A percentile compares a stretch with the other conserved stretches of the same genome.
These are phyloP conservation scores for Orobanche coerulescens DNA, from an alignment of 257 asterid genomes.

Conservation along the genomic window DNA sequence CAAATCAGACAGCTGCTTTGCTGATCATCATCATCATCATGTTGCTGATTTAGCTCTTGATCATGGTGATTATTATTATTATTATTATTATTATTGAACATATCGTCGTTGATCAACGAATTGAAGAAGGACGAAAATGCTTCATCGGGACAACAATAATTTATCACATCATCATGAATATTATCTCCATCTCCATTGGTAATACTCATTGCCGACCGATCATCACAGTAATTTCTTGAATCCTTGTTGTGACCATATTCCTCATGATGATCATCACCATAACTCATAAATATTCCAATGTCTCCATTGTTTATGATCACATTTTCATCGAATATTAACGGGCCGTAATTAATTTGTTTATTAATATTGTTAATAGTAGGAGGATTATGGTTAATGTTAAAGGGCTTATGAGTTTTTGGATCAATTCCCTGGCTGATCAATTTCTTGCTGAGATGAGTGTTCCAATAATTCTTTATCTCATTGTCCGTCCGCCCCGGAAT, in stretches of 20 bases:
- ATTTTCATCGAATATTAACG: background rate
- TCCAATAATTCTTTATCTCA: constrained; percentile 72
- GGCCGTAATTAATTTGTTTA: background rate
- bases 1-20: background rate
- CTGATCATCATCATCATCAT: background rate
- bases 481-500: constrained; percentile 70
- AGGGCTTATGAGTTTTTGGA: constrained; percentile 68
- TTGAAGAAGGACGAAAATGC: constrained; percentile 52
- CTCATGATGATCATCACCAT: background rate
- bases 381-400: constrained; percentile 8
- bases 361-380: background rate
- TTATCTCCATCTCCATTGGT: constrained; percentile 19
- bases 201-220: background rate
- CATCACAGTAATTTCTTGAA: background rate
- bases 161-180: constrained; percentile 3
- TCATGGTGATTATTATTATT: background rate
- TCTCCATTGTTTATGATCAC: background rate
- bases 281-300: too few relatives aligned
- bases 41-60: background rate
- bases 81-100: constrained; percentile 24
- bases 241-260: background rate
- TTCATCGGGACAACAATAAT: constrained; percentile 30
- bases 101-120: constrained; percentile 56
- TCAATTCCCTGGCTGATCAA: constrained; percentile 65
- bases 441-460: constrained; percentile 61